phyloP scores from a whole-genome alignment of 2,329 filamentous ascomycete species.

The Ophiostoma sp. region DNA sequence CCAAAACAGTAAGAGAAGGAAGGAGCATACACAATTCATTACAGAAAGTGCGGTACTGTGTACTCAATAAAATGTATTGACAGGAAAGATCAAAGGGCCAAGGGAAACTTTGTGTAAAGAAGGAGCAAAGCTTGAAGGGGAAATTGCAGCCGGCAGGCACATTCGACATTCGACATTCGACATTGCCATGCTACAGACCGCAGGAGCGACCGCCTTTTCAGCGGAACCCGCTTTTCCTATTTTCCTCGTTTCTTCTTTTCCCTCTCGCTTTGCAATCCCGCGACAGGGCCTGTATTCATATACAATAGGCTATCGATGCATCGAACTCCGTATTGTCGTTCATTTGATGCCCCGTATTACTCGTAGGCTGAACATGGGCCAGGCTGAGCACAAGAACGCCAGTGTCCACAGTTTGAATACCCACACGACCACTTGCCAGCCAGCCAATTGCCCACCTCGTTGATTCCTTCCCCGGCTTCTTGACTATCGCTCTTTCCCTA shows the following conservation, averaged over 20 bases:
- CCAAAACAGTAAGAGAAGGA: neutral
- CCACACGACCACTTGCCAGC: conserved; percentile 8
- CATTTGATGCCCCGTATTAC: neutral
- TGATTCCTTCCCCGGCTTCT: neutral
- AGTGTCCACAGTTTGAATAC: neutral
- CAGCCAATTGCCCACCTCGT: neutral
- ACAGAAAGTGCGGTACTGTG: neutral
- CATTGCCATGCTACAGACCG: neutral
- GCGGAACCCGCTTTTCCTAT: neutral
- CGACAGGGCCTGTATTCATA: no score
- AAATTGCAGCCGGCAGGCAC: conserved; percentile 6
- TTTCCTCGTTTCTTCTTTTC: neutral
- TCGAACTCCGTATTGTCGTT: neutral
- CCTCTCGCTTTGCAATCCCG: neutral
- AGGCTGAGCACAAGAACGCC: neutral
- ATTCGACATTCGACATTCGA: conserved; percentile 17
- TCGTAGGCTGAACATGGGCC: neutral
- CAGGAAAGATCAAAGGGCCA: neutral
- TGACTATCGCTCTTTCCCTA: neutral
- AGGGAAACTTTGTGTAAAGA: neutral
- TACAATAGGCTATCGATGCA: neutral
- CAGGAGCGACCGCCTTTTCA: conserved; percentile 6
- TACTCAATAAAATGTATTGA: neutral
- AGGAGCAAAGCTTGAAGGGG: conserved; percentile 4
- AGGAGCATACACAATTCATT: neutral